phyloP scores from a whole-genome alignment of 768 basidiomycete genomes.

The Mycena amicta region DNA sequence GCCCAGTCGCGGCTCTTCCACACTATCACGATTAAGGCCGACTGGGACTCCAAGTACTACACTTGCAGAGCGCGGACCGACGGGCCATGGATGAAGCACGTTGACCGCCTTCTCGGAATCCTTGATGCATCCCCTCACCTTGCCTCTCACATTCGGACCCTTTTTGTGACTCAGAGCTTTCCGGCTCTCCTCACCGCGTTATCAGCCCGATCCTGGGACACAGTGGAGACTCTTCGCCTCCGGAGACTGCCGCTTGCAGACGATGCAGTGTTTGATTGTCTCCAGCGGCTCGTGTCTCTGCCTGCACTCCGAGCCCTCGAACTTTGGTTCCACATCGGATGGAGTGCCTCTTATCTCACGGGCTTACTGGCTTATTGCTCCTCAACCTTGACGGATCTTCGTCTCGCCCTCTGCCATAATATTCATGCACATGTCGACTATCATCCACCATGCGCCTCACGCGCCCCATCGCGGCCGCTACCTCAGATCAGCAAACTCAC shows the following conservation, averaged over 20 bases:
- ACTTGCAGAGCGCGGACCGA: no score
- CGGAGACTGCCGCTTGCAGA: not conserved
- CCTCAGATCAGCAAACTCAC: not conserved
- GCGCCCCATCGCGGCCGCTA: not conserved
- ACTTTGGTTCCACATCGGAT: not conserved
- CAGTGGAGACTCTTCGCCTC: not conserved
- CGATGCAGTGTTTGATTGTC: not conserved
- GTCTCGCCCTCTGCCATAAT: not conserved
- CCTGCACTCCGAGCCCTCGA: not conserved
- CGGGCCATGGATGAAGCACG: no score
- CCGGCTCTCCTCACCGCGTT: not conserved
- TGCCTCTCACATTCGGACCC: not conserved
- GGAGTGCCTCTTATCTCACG: not conserved
- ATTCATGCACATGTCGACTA: not conserved
- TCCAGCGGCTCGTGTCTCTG: not conserved
- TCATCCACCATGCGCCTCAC: not conserved
- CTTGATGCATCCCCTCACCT: not conserved
- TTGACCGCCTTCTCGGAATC: not conserved
- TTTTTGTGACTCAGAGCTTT: not conserved
- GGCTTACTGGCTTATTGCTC: not conserved
- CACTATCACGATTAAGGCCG: not conserved
- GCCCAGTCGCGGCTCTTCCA: not conserved
- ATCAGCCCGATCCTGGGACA: not conserved
- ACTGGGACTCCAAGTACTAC: not conserved
- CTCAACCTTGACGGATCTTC: not conserved